phyloP scores from a whole-genome alignment of 352 stramenopile genomes.

The Globisporangium nagaii region DNA sequence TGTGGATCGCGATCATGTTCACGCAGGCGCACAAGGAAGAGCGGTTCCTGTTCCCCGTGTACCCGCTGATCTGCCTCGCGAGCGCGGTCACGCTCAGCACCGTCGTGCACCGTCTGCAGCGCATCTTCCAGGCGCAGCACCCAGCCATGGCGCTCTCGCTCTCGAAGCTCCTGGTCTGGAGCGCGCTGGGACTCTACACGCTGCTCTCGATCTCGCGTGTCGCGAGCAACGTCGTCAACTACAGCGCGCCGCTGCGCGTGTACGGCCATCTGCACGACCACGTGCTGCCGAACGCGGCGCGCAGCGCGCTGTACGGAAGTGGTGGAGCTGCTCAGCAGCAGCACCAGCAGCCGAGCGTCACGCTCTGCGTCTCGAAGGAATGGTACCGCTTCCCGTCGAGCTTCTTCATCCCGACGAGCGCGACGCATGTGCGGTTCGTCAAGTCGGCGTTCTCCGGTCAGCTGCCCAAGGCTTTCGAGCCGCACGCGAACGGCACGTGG shows the following conservation, averaged over 20 bases:
- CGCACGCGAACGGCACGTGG: conserved; percentile 53
- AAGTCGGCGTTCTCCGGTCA: conserved; percentile 91
- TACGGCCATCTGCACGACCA: conserved; percentile 65
- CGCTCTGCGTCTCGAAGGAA: conserved; percentile 95
- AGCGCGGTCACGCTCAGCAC: conserved; percentile 72
- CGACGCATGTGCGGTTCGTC: conserved; percentile 85
- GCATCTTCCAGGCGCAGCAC: conserved; percentile 21
- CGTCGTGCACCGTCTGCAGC: conserved; percentile 27
- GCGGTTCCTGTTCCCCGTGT: conserved; percentile 96
- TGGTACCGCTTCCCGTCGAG: conserved; percentile 96
- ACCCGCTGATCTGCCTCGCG: conserved; percentile 86
- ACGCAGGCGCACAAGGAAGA: conserved; percentile 98
- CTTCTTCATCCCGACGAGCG: conserved; percentile 93
- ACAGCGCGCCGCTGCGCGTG: conserved; percentile 56
- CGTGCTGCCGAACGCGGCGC: conserved; percentile 38
- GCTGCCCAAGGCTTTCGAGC: conserved; percentile 91
- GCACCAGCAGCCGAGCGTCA: conserved; percentile 15
- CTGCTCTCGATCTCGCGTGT: conserved; percentile 54
- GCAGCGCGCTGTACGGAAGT: conserved; percentile 12
- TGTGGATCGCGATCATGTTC: conserved; percentile 93
- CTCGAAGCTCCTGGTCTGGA: conserved; percentile 32
- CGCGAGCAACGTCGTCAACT: conserved; percentile 67
- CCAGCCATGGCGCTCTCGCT: conserved; percentile 16
- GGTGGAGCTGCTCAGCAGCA: neutral
- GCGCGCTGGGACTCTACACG: conserved; percentile 39